Conservation (phyloP, 495 filamentous ascomycete species). For the Darksidea phi region DNA sequence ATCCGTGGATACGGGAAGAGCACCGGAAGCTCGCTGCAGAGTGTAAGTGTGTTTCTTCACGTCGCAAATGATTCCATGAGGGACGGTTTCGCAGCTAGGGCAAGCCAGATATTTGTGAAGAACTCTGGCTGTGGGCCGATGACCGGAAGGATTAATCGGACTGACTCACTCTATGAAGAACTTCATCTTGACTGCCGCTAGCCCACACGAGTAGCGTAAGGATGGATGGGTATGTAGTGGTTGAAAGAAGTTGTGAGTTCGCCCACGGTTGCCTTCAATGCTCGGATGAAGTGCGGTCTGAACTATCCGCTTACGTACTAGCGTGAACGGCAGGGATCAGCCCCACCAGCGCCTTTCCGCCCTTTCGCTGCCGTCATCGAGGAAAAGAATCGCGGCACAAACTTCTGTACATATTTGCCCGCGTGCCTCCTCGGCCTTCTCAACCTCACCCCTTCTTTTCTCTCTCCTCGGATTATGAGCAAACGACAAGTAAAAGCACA, state of each 20-base stretch:
- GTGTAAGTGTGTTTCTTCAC: constrained; percentile 19
- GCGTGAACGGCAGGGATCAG: background rate
- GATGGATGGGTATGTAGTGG: constrained; percentile 2
- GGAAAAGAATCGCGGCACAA: background rate
- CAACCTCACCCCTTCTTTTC: constrained; percentile 6
- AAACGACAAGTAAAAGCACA: constrained; percentile 67
- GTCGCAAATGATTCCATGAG: no score
- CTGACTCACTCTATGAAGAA: constrained; percentile 85
- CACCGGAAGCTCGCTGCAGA: constrained; percentile 76
- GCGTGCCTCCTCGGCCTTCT: background rate
- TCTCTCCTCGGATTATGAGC: constrained; percentile 51
- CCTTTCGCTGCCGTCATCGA: constrained; percentile 19
- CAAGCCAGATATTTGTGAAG: no score
- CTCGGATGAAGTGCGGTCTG: constrained; percentile 6
- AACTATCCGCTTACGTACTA: no score
- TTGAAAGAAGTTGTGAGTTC: background rate
- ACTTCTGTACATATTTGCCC: constrained; percentile 3
- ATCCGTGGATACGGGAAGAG: constrained; percentile 97
- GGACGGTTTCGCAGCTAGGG: no score
- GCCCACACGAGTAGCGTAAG: background rate
- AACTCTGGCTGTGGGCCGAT: no score
- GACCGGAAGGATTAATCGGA: no score
- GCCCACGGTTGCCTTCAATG: constrained; percentile 7
- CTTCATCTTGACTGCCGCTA: constrained; percentile 65
- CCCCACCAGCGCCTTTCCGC: constrained; percentile 10